These are phyloP conservation scores for Rubia tinctorum DNA, from an alignment of 305 asterid species.

Conservation along the genomic window DNA sequence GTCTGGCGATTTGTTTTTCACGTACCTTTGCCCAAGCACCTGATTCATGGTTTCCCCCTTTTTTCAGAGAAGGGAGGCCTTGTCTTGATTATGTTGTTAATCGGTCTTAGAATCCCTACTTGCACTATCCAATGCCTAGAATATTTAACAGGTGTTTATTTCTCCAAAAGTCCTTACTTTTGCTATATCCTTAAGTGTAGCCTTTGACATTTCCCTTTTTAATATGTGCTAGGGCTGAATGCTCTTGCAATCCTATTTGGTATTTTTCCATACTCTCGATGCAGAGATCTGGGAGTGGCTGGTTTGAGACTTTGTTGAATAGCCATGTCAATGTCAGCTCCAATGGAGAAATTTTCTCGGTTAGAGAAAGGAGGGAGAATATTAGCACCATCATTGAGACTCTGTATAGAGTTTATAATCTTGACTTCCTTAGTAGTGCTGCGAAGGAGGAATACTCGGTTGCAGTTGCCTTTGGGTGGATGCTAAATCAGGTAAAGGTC, in stretches of 20 bases:
- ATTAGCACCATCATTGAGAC: constrained; percentile 57
- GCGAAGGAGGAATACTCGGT: too few species aligned
- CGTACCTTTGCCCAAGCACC: constrained; percentile 15
- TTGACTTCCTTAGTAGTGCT: too few species aligned
- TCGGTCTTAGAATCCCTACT: constrained; percentile 49
- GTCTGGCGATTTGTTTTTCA: background rate
- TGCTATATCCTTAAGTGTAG: constrained; percentile 2
- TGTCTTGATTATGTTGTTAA: constrained; percentile 34
- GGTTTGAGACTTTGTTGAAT: constrained; percentile 90
- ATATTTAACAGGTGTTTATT: constrained; percentile 53
- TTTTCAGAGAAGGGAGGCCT: constrained; percentile 45
- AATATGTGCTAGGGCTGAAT: constrained; percentile 53
- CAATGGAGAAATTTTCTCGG: constrained; percentile 83
- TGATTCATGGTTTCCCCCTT: constrained; percentile 27
- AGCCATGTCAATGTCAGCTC: constrained; percentile 86
- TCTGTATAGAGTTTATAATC: constrained; percentile 21
- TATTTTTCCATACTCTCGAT: constrained; percentile 68
- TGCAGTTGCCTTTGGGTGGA: too few species aligned
- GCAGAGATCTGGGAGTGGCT: constrained; percentile 97
- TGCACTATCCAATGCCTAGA: constrained; percentile 77
- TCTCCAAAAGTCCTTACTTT: background rate
- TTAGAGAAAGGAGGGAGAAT: constrained; percentile 60
- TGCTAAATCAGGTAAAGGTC: too few species aligned
- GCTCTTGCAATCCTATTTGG: constrained; percentile 78
- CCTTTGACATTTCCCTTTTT: background rate